Conservation (phyloP, 1,284 basidiomycete genomes). For the Pisolithus thermaeus region DNA sequence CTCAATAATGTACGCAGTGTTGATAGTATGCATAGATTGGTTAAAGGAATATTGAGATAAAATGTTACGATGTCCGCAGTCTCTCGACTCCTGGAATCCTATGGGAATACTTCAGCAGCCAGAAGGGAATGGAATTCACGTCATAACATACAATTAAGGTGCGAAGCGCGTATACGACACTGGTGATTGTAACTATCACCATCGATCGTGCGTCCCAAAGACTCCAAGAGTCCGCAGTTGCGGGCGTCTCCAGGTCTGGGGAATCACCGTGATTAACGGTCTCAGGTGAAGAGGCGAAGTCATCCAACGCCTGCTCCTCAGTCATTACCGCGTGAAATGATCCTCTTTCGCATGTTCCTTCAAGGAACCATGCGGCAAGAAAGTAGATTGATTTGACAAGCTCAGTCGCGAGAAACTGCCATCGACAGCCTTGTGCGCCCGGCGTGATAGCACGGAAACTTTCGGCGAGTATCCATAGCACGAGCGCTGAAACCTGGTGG, state of each 20-base stretch:
- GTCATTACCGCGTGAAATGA: not conserved
- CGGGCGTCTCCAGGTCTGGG: conserved; percentile 4
- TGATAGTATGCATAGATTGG: conserved; percentile 11
- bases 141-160: conserved; percentile 15
- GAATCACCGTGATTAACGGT: conserved; percentile 1
- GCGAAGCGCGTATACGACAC: conserved; percentile 12
- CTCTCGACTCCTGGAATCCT: conserved; percentile 15
- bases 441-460: not conserved
- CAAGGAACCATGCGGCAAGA: conserved; percentile 10
- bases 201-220: conserved; percentile 10
- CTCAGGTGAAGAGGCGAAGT: conserved; percentile 6
- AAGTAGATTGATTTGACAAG: conserved; percentile 13
- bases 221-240: not conserved
- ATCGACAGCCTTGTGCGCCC: conserved; percentile 6
- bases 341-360: not conserved
- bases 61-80: conserved; percentile 9
- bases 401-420: conserved; percentile 11
- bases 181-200: conserved; percentile 12
- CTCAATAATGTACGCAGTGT: conserved; percentile 10
- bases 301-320: conserved; percentile 5
- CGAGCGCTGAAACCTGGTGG: conserved; percentile 13
- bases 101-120: conserved; percentile 4
- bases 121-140: not conserved
- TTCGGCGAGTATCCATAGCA: conserved; percentile 13
- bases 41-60: conserved; percentile 15